Percentiles rank a stretch among this genome's conserved stretches.
Evolutionary conservation across 1,139 yeast genomes (phyloP).

Genomic region (Diutina scorzettiae): DNA sequence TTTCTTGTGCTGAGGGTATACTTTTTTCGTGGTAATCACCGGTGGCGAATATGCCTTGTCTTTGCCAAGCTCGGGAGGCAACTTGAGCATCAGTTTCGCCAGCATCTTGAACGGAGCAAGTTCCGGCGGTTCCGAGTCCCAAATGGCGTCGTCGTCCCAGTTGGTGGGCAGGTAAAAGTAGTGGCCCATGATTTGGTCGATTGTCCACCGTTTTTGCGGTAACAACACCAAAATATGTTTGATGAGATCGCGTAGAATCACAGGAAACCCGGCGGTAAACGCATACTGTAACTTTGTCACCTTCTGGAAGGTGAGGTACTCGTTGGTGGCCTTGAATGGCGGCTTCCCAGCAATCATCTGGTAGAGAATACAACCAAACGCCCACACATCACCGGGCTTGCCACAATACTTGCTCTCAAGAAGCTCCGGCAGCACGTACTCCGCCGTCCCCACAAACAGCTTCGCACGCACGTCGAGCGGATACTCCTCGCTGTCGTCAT

Average conservation of each 20-base stretch:
- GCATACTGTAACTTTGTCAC: slow-evolving; percentile 54
- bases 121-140: slow-evolving; percentile 67
- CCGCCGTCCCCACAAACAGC: slow-evolving; percentile 83
- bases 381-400: slow-evolving; percentile 72
- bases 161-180: slow-evolving; percentile 57
- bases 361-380: slow-evolving; percentile 65
- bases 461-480: slow-evolving; percentile 43
- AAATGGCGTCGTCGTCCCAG: slow-evolving; percentile 56
- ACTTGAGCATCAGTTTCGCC: slow-evolving; percentile 11
- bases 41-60: slow-evolving; percentile 4
- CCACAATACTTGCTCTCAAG: slow-evolving; percentile 60
- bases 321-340: slow-evolving; percentile 70
- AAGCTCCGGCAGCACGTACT: slow-evolving; percentile 66
- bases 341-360: slow-evolving; percentile 71
- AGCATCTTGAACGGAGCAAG: slow-evolving; percentile 46
- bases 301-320: slow-evolving; percentile 59
- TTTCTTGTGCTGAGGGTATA: neutral
- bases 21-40: slow-evolving; percentile 5
- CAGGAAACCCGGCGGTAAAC: slow-evolving; percentile 50
- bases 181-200: slow-evolving; percentile 36
- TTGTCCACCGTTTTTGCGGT: slow-evolving; percentile 30
- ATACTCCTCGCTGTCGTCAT: slow-evolving; percentile 28
- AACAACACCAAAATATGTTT: slow-evolving; percentile 34
- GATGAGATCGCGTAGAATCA: slow-evolving; percentile 28
- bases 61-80: slow-evolving; percentile 5